Conservation (phyloP, 495 filamentous ascomycete genomes). For the Paragyromitra xinjiangensis region DNA sequence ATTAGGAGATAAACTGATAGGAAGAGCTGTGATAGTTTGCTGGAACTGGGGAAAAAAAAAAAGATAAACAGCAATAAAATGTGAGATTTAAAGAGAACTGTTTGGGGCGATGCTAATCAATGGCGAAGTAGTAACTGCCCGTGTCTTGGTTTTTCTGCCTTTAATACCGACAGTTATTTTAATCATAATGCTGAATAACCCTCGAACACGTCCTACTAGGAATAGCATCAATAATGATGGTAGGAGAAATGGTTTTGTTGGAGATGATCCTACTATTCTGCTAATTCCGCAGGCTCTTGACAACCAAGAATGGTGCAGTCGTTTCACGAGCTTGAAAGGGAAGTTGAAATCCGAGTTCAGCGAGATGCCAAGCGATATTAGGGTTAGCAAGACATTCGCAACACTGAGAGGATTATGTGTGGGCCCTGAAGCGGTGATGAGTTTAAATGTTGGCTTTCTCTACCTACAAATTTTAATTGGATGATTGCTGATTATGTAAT, state of each 20-base stretch:
- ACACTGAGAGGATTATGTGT: conserved; percentile 35
- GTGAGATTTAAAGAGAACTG: not conserved
- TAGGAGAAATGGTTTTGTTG: not conserved
- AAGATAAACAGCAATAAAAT: not conserved
- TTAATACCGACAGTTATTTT: not conserved
- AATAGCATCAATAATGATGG: not conserved
- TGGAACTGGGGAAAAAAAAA: not conserved
- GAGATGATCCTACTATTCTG: not conserved
- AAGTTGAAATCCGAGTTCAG: conserved; percentile 22
- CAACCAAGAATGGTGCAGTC: conserved; percentile 29
- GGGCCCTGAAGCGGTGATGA: conserved; percentile 11
- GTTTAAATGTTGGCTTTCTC: conserved; percentile 33
- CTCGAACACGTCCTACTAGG: not conserved
- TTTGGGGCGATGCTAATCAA: not conserved
- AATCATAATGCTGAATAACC: not conserved
- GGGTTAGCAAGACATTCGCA: conserved; percentile 26
- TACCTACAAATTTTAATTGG: not conserved
- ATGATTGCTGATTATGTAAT: not conserved
- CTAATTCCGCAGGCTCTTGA: conserved; percentile 26
- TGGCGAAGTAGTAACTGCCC: not conserved
- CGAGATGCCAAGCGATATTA: conserved; percentile 19
- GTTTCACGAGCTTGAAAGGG: conserved; percentile 20
- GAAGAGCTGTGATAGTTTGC: not conserved
- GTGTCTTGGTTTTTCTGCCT: not conserved
- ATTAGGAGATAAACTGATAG: not conserved